Percentiles rank a stretch among this genome's conserved stretches.
Evolutionary conservation across 768 basidiomycete genomes (phyloP).

Genomic region (Psilocybe azurescens): DNA sequence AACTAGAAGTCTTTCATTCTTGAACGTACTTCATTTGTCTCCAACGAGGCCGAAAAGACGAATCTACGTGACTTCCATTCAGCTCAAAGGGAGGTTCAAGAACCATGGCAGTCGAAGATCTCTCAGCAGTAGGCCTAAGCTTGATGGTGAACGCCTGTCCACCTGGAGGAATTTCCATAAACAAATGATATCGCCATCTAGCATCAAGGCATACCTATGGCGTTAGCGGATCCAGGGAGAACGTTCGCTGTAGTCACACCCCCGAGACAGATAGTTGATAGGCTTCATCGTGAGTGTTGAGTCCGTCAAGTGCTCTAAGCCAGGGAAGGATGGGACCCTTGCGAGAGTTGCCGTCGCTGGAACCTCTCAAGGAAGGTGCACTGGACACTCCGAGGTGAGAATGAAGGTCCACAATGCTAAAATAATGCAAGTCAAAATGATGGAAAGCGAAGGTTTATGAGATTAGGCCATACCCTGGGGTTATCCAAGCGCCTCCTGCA

Average conservation of each 20-base stretch:
- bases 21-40: constrained; percentile 72
- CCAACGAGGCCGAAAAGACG: constrained; percentile 55
- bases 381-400: constrained; percentile 54
- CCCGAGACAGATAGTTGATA: constrained; percentile 70
- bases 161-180: constrained; percentile 37
- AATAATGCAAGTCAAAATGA: not conserved
- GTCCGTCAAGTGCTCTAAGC: constrained; percentile 72
- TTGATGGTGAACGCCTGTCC: constrained; percentile 89
- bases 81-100: constrained; percentile 72
- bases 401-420: constrained; percentile 50
- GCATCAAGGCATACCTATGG: constrained; percentile 46
- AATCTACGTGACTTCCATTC: constrained; percentile 46
- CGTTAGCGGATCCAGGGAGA: constrained; percentile 73
- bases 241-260: constrained; percentile 78
- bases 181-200: not conserved
- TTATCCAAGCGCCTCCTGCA: constrained; percentile 73
- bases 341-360: constrained; percentile 58
- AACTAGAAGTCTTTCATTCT: not conserved
- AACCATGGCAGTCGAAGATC: constrained; percentile 74
- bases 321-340: constrained; percentile 51
- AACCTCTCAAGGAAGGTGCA: constrained; percentile 31
- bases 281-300: constrained; percentile 79
- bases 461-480: constrained; percentile 54
- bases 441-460: not conserved
- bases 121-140: constrained; percentile 71